Percentiles rank a stretch among this genome's conserved stretches.
These are phyloP conservation scores for Tricladium varicosporioides DNA, from an alignment of 2,329 filamentous ascomycete genomes.

Conservation along the genomic window DNA sequence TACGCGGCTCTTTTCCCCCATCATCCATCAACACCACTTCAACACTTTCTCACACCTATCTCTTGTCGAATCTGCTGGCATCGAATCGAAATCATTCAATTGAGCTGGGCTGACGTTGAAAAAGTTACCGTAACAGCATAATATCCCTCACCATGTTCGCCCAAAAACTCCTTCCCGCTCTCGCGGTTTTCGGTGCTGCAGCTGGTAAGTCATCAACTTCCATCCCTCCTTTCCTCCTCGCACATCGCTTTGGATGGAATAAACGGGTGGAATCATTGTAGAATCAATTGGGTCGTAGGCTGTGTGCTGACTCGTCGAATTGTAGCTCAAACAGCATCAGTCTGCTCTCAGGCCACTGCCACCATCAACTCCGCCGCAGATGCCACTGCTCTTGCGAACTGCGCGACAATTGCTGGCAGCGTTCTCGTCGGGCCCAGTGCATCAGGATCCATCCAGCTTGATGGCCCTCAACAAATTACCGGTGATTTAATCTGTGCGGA, in stretches of 20 bases:
- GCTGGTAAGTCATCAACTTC: conserved; percentile 26
- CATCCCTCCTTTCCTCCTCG: not conserved
- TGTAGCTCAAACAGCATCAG: conserved; percentile 18
- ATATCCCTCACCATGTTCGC: conserved; percentile 27
- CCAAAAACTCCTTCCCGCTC: conserved; percentile 23
- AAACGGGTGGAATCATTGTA: not conserved
- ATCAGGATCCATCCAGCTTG: conserved; percentile 50
- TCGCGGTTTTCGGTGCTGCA: conserved; percentile 23
- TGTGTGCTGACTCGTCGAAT: not conserved
- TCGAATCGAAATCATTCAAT: conserved; percentile 17
- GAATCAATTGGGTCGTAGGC: not conserved
- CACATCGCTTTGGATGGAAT: not conserved
- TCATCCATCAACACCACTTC: conserved; percentile 15
- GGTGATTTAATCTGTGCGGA: conserved; percentile 60
- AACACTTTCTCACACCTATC: conserved; percentile 13
- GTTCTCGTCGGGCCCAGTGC: conserved; percentile 35
- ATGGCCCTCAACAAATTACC: conserved; percentile 55
- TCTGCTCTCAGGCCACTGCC: conserved; percentile 31
- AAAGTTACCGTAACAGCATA: conserved; percentile 27
- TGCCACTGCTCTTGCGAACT: conserved; percentile 27
- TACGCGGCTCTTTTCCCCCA: conserved; percentile 13
- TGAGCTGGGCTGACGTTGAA: conserved; percentile 19
- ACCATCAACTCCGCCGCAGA: conserved; percentile 33
- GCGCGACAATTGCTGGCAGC: conserved; percentile 32
- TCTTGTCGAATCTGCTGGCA: conserved; percentile 16